Evolutionary conservation across 768 basidiomycete genomes (phyloP), one percentile per base, ranked within the genome.

Genomic region (Udeniomyces megalosporus): DNA sequence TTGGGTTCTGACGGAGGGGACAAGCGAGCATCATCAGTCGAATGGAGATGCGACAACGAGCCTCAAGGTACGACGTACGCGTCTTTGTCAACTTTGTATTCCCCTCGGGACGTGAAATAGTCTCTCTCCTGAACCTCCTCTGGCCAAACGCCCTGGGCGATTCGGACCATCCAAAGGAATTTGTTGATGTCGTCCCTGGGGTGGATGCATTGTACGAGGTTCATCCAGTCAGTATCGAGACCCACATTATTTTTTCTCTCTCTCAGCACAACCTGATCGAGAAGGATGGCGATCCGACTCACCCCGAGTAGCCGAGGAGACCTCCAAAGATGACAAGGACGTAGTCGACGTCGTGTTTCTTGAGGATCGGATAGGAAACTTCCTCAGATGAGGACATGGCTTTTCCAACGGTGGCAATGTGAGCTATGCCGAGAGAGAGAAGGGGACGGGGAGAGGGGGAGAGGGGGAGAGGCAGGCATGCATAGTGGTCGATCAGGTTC

Each of bases 401-500:
- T 74, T 97, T 97, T 58, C 95, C 95, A 61, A 99, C 95, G 20
- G 93, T 99, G 1, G 95, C 95, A 66, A 97, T 97, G 73, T 95
- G 92, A 47, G 92, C 89, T 68, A 50, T 14, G 14, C n/a, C 42
- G 2, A 49, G 31, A n/a, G 22, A 58, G 15, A 61, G 44, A n/a
- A 47, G n/a, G 48, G 31, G 24, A 12, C 88, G 65, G 32, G 67
- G 42, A 64, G 29, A 60, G 4, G 24, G 24, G 49, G 15, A 29
- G n/a, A 15, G 14, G 53, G 54, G 31, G 20, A 53, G 29, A 35
- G 44, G 62, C 17, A 47, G 31, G 49, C 52, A 45, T 54, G 45
- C 58, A 31, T 31, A n/a, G 29, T n/a, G n/a, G n/a, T n/a, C n/a
- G n/a, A n/a, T n/a, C n/a, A n/a, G n/a, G n/a, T n/a, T n/a, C n/a